These are phyloP conservation scores for Sporothrix sp. DNA, from an alignment of 2,329 filamentous ascomycete genomes.

Conservation along the genomic window DNA sequence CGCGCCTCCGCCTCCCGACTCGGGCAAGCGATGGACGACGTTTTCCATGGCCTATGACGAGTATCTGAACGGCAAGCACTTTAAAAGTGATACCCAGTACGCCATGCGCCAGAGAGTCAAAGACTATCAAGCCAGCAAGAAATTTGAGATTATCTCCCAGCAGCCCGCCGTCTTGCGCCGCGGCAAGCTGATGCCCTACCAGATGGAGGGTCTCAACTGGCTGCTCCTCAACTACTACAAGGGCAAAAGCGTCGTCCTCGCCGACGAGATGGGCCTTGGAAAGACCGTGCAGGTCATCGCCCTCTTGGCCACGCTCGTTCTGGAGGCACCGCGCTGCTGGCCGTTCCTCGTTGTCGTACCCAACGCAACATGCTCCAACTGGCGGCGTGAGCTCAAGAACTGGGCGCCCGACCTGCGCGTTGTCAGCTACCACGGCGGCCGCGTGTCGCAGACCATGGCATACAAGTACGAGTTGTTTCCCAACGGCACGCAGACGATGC, in stretches of 20 bases:
- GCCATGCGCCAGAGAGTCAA: constrained; percentile 59
- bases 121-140: constrained; percentile 47
- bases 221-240: constrained; percentile 81
- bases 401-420: constrained; percentile 82
- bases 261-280: constrained; percentile 96
- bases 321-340: constrained; percentile 64
- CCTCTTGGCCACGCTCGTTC: constrained; percentile 63
- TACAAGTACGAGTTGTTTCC: constrained; percentile 82
- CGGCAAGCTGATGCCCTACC: constrained; percentile 78
- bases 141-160: constrained; percentile 58
- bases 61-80: constrained; percentile 70
- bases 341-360: constrained; percentile 90
- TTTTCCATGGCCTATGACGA: constrained; percentile 80
- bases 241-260: constrained; percentile 77
- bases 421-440: constrained; percentile 84
- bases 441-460: constrained; percentile 62
- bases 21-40: constrained; percentile 59
- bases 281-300: constrained; percentile 93
- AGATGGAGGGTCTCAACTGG: constrained; percentile 91
- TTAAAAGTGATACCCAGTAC: constrained; percentile 44
- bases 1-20: constrained; percentile 58
- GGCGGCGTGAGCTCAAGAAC: constrained; percentile 89
- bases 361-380: constrained; percentile 94
- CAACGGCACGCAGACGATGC: constrained; percentile 52
- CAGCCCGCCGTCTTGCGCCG: constrained; percentile 68